These are phyloP conservation scores for Pleoardoris graminearum DNA, from an alignment of 2,329 filamentous ascomycete species.

Conservation along the genomic window DNA sequence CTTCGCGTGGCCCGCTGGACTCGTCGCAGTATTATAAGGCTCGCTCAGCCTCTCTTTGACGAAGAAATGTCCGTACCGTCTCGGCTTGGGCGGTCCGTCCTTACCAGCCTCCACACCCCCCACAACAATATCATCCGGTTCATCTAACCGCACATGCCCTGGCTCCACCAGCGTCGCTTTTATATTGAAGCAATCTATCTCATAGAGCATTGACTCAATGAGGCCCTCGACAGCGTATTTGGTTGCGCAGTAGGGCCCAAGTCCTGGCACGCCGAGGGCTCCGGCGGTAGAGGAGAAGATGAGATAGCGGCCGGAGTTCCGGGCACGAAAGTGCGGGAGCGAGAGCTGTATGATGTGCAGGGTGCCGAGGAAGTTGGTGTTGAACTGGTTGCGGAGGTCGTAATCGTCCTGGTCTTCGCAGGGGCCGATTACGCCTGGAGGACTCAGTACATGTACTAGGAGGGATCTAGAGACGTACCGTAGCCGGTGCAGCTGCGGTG, in stretches of 20 bases:
- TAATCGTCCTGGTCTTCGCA: constrained; percentile 97
- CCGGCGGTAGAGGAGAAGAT: constrained; percentile 95
- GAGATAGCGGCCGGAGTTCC: constrained; percentile 76
- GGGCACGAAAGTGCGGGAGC: constrained; percentile 81
- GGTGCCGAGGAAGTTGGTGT: constrained; percentile 96
- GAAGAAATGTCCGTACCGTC: constrained; percentile 88
- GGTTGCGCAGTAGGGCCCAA: constrained; percentile 93
- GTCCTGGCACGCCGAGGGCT: constrained; percentile 86
- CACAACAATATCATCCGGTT: constrained; percentile 60
- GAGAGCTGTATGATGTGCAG: constrained; percentile 90
- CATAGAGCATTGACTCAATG: constrained; percentile 95
- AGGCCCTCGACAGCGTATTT: constrained; percentile 97
- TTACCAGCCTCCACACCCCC: neutral
- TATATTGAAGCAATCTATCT: constrained; percentile 88
- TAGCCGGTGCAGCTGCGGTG: constrained; percentile 75
- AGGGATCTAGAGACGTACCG: constrained; percentile 51
- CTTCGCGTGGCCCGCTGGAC: constrained; percentile 84
- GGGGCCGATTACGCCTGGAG: constrained; percentile 73
- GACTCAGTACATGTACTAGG: neutral
- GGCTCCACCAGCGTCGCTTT: constrained; percentile 93
- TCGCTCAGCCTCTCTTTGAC: constrained; percentile 79
- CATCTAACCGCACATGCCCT: constrained; percentile 83
- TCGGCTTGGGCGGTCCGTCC: constrained; percentile 53
- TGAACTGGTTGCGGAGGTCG: constrained; percentile 93
- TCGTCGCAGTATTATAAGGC: constrained; percentile 75